Evolutionary conservation across 345 rosid species (phyloP).

Genomic region (Cardiospermum halicacabum): DNA sequence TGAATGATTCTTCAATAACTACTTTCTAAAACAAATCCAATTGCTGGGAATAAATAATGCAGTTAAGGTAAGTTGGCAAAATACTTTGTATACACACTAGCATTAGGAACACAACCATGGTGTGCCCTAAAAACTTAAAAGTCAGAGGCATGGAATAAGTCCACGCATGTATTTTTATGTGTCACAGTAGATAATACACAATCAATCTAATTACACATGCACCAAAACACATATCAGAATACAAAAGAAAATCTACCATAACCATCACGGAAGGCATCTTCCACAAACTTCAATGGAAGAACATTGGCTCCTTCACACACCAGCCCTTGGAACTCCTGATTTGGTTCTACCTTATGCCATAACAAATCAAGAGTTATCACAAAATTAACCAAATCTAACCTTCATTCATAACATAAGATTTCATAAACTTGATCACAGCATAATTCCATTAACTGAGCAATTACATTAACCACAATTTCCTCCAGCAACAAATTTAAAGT

Average conservation of each 20-base stretch:
- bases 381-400: neutral
- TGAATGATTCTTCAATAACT: no score
- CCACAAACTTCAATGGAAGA: constrained; percentile 79
- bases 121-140: no score
- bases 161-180: no score
- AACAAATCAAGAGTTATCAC: constrained; percentile 30
- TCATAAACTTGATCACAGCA: neutral
- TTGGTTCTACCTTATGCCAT: constrained; percentile 92
- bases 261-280: constrained; percentile 68
- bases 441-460: neutral
- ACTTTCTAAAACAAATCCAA: no score
- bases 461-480: neutral
- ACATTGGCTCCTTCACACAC: constrained; percentile 96
- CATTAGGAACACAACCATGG: no score
- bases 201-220: no score
- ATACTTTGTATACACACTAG: no score
- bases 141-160: no score
- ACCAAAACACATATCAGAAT: constrained; percentile 13
- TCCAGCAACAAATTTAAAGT: neutral
- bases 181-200: no score
- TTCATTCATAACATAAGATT: neutral
- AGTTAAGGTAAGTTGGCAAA: no score
- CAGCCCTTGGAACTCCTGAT: constrained; percentile 85
- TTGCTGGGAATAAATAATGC: no score
- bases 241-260: constrained; percentile 48